Base-by-base conservation (phyloP, 78 protist genomes). In the Anaeramoeba flamelloides region DNA sequence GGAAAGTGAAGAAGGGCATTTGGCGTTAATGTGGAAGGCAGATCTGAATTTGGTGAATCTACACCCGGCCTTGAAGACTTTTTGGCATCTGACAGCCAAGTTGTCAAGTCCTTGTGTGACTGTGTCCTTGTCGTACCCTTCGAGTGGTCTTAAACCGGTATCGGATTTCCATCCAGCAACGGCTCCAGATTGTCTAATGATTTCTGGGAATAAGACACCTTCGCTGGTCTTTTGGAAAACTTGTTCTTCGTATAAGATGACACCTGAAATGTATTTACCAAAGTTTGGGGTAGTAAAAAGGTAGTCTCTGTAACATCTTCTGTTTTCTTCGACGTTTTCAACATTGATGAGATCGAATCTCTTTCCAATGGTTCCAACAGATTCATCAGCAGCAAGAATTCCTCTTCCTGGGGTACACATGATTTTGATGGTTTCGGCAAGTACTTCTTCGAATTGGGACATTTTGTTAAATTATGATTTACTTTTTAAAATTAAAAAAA, bases 311-410 rank as follows among this genome's bases (percentile, higher is more conserved):
- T 89, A 94, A 8, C 79, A 85, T 39, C 94, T 88, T 65, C 97
- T 86, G 90, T 91, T 91, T 69, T 80, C 88, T 76, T 79, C 94
- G 77, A 31, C 87, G 89, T 93, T 94, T 80, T 91, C 95, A 41
- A 92, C 77, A 26, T 82, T 85, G 32, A 94, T 90, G 40, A 82
- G 31, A 38, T 40, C 82, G 84, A 94, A 89, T 69, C 97, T 88
- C 86, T 91, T 91, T 75, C 94, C 96, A 34, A 90, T 89, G 74
- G 94, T 93, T 40, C 89, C 90, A 0, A 86, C 82, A 79, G 83
- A 41, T 87, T 94, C 97, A 83, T 94, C 97, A 36, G 94, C 92
- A 0, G 97, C 97, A 32, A 92, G 90, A 86, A 94, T 81, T 32
- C 97, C 97, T 82, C 87, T 85, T 81, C 97, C 97, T 36, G 89